Conservation (phyloP, 345 rosid species). For the Aquilaria yunnanensis region DNA sequence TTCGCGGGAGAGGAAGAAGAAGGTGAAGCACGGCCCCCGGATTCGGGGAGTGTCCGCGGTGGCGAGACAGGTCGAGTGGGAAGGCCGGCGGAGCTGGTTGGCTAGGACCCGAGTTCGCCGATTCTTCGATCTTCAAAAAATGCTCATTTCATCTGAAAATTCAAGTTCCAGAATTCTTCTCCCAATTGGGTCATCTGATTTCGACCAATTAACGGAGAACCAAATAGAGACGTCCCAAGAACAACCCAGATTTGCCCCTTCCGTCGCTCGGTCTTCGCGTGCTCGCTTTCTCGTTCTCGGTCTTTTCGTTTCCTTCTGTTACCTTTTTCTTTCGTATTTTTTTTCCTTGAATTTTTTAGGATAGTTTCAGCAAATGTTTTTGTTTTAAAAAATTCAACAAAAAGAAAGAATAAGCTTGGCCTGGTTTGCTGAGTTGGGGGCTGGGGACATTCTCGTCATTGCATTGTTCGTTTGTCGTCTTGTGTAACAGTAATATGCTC, state of each 20-base stretch:
- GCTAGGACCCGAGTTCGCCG: neutral
- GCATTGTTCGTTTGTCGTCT: neutral
- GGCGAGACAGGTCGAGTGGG: too few relatives aligned
- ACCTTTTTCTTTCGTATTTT: neutral
- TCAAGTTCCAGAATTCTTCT: too few relatives aligned
- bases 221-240: too few relatives aligned
- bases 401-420: neutral
- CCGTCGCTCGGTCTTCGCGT: conserved; percentile 7
- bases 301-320: neutral
- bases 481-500: neutral
- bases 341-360: too few relatives aligned
- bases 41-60: too few relatives aligned
- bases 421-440: neutral
- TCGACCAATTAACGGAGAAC: too few relatives aligned
- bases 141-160: neutral
- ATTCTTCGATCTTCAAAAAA: neutral
- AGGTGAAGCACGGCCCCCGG: too few relatives aligned
- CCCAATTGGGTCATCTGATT: too few relatives aligned
- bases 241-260: conserved; percentile 9
- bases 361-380: neutral
- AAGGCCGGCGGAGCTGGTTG: too few relatives aligned
- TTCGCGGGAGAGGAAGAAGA: too few relatives aligned
- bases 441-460: conserved; percentile 17
- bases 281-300: neutral
- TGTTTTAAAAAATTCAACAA: neutral